Conservation (phyloP, 768 basidiomycete genomes). For the Trametes maxima region DNA sequence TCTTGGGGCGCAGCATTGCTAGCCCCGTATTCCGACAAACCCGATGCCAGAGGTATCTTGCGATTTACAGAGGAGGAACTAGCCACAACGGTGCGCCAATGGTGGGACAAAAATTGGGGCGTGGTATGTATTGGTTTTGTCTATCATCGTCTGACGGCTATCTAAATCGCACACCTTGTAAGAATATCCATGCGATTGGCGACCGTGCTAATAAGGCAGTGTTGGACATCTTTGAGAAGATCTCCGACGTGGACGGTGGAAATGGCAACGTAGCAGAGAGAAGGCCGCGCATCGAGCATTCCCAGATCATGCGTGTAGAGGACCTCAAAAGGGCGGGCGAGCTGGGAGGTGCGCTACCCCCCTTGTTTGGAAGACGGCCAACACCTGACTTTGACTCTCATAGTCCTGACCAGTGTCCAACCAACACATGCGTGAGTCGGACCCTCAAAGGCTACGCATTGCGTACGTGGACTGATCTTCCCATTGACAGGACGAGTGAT, state of each 20-base stretch:
- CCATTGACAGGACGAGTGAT: constrained; percentile 67
- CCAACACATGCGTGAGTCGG: constrained; percentile 84
- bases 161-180: not conserved
- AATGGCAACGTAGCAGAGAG: constrained; percentile 43
- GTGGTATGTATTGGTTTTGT: constrained; percentile 55
- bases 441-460: not conserved
- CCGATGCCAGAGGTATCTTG: constrained; percentile 71
- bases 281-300: constrained; percentile 88
- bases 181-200: constrained; percentile 91
- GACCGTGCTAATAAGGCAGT: constrained; percentile 86
- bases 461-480: not conserved
- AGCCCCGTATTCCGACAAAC: constrained; percentile 82
- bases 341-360: constrained; percentile 62
- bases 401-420: constrained; percentile 90
- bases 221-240: constrained; percentile 78
- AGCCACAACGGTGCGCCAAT: constrained; percentile 54
- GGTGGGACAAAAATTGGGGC: constrained; percentile 79
- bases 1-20: constrained; percentile 91
- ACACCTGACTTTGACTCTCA: not conserved
- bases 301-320: constrained; percentile 76
- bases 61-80: constrained; percentile 56
- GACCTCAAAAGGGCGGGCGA: constrained; percentile 72
- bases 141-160: not conserved
- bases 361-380: constrained; percentile 1
- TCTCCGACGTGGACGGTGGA: constrained; percentile 32